phyloP scores from a whole-genome alignment of 2,329 filamentous ascomycete species.

The Colletotrichum lindemuthianum region DNA sequence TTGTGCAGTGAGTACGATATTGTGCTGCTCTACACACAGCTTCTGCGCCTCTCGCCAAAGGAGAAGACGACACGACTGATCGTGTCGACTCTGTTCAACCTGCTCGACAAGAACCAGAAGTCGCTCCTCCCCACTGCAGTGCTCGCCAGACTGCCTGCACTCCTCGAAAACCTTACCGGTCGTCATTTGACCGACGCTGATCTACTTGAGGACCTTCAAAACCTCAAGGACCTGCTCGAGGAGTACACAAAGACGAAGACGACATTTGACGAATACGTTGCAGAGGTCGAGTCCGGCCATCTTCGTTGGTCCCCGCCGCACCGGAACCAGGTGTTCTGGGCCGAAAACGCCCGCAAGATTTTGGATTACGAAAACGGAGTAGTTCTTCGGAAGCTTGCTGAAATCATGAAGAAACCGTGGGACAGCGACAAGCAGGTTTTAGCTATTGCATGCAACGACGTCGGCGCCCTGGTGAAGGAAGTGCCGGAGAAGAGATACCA shows the following conservation, averaged over 20 bases:
- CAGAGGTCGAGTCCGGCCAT: constrained; percentile 86
- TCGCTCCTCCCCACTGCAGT: constrained; percentile 85
- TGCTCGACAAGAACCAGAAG: constrained; percentile 76
- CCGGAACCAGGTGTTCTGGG: constrained; percentile 87
- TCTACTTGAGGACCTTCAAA: constrained; percentile 69
- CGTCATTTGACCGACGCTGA: constrained; percentile 73
- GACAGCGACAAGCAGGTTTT: constrained; percentile 87
- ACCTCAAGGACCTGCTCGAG: constrained; percentile 70
- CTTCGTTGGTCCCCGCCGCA: constrained; percentile 94
- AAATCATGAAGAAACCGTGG: constrained; percentile 80
- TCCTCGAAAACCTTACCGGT: constrained; percentile 70
- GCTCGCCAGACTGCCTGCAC: constrained; percentile 79
- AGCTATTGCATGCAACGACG: constrained; percentile 92
- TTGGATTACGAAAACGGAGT: constrained; percentile 84
- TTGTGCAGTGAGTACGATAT: constrained; percentile 85
- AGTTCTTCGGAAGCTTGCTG: constrained; percentile 82
- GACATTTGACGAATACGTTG: constrained; percentile 89
- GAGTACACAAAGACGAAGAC: constrained; percentile 77
- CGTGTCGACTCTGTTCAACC: constrained; percentile 88
- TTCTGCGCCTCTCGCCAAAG: constrained; percentile 92
- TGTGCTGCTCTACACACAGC: constrained; percentile 88
- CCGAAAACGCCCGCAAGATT: constrained; percentile 88
- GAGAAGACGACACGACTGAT: constrained; percentile 96
- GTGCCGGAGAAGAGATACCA: constrained; percentile 84
- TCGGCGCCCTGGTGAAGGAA: constrained; percentile 88